Evolutionary conservation across 305 asterid genomes (phyloP).

Genomic region (Plantago coronopus): DNA sequence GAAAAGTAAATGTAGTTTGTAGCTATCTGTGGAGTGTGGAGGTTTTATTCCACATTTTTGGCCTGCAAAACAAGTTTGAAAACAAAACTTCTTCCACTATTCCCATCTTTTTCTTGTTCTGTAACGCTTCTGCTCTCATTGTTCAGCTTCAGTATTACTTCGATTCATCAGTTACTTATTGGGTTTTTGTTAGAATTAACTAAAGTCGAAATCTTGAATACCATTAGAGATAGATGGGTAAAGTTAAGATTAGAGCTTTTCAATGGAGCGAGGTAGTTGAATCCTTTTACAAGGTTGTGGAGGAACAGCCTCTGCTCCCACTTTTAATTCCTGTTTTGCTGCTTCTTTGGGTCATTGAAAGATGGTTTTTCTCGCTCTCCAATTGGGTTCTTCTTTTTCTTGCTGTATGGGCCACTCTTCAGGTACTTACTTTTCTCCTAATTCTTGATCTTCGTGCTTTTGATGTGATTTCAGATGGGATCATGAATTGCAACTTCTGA

Average conservation of each 20-base stretch:
- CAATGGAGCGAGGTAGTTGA: constrained; percentile 43
- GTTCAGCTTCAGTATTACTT: background rate
- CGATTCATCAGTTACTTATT: background rate
- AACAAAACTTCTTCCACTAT: background rate
- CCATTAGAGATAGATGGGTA: constrained; percentile 35
- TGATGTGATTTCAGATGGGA: background rate
- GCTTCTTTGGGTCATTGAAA: constrained; percentile 74
- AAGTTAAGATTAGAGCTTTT: constrained; percentile 48
- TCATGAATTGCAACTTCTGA: background rate
- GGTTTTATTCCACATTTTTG: background rate
- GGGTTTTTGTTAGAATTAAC: background rate
- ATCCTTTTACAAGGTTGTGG: constrained; percentile 51
- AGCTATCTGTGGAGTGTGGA: background rate
- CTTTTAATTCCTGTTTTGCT: constrained; percentile 53
- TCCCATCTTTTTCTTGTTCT: background rate
- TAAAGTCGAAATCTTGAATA: no score
- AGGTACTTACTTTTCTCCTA: constrained; percentile 34
- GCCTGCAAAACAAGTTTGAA: constrained; percentile 4
- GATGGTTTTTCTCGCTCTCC: constrained; percentile 76
- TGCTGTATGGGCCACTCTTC: constrained; percentile 80
- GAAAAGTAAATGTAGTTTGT: background rate
- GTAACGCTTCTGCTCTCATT: background rate
- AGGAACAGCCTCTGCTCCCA: constrained; percentile 72
- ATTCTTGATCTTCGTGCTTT: background rate
- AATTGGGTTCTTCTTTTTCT: constrained; percentile 83